Evolutionary conservation across 2,329 filamentous ascomycete species (phyloP), one percentile per base, ranked within the genome.

Genomic region (Diplodia mutila): DNA sequence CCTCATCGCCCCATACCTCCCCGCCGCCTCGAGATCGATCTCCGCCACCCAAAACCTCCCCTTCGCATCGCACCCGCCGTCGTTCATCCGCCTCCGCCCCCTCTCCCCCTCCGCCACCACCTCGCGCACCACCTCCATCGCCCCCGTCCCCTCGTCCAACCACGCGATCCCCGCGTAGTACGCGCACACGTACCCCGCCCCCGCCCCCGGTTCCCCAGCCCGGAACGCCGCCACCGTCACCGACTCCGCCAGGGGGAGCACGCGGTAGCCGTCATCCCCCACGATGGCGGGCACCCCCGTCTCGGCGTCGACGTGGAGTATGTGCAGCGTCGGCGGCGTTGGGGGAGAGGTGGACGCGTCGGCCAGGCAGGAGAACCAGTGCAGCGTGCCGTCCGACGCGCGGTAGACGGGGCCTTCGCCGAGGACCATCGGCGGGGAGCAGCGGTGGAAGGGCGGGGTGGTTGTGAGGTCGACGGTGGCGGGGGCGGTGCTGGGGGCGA

Each of bases 341-440:
- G 48, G 48, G 2, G 48, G 51, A 12, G 23, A 1, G 14, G 27
- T 9, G 25, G 16, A 18, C 1, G 27, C 9, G 51, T 53, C 51
- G 25, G 23, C 12, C 23, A 53, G 51, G 27, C 23, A 29, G 25
- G 23, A 27, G 23, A 53, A 23, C 51, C 51, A 53, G 27, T 53
- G 51, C 14, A 53, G 51, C 4, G 51, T 53, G 51, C 51, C 32
- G 27, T 53, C 51, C 25, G 12, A 16, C 12, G 51, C 51, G 51
- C 51, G 51, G 27, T 53, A 53, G 51, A 53, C 32, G 51, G 51
- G 51, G 23, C 23, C 51, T n/a, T 53, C 51, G 51, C 51, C 51
- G 25, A 53, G 51, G 4, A n/a, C 16, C 51, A 53, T 53, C 1
- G 5, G 51, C 6, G 51, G 51, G 4, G 11, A 2, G 27, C 51